Evolutionary conservation across 495 filamentous ascomycete species (phyloP), one percentile per base, ranked within the genome.

Genomic region (Extremus antarcticus): DNA sequence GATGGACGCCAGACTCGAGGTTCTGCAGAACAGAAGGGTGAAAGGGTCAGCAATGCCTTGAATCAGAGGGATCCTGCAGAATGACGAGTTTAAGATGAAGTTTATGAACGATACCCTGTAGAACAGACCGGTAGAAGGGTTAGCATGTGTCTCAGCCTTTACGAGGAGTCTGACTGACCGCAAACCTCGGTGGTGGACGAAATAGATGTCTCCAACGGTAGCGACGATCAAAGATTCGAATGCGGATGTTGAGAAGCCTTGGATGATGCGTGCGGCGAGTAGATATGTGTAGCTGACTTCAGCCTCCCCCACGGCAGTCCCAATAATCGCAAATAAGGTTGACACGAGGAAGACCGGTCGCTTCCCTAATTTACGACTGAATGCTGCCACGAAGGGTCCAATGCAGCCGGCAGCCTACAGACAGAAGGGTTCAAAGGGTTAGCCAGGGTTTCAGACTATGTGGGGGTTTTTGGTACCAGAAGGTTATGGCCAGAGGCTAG

Each of bases 171-270:
- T n/a, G n/a, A n/a, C n/a, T n/a, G n/a, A n/a, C n/a, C 54, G 35
- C 16, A 58, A 21, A 4, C 55, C 55, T 2, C 59, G 49, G 25
- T 62, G 55, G 48, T 58, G 55, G 2, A 62, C 57, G 47, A 55
- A 63, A 45, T 59, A 63, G 35, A 63, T 25, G 47, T 63, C 60
- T 8, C 51, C 57, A 8, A 63, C 57, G 9, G 40, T 23, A 20
- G 51, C 47, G 20, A 58, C 49, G n/a, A 59, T 58, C 22, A 53
- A 53, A 20, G 47, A 29, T 22, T 63, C 57, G 50, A 43, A 54
- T 17, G 60, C 60, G 17, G 45, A 49, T 3, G 60, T 56, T 4
- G 48, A 52, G 35, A 63, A 50, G 0, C 60, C 60, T 19, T 58
- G 47, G 22, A 63, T 43, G 9, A 63, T 52, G 1, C 60, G 46